Percentiles rank a stretch among this genome's conserved stretches.
Conservation (phyloP, 495 filamentous ascomycete species). For the Apiosordaria backusii region DNA sequence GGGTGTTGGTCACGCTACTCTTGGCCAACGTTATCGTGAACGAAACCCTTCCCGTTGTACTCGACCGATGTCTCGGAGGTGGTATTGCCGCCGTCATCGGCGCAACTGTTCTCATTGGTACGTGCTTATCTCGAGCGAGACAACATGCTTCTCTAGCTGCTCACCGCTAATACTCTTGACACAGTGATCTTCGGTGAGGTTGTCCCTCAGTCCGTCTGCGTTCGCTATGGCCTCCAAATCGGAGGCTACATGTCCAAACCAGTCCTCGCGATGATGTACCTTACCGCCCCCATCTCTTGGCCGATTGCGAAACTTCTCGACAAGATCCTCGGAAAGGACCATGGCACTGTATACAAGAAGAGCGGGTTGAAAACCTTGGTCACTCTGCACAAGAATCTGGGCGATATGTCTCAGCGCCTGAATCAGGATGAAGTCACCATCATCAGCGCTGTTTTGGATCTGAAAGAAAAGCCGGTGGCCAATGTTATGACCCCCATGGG, state of each 20-base stretch:
- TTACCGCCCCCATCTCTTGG: slow-evolving; percentile 82
- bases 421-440: slow-evolving; percentile 98
- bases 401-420: slow-evolving; percentile 79
- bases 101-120: slow-evolving; percentile 91
- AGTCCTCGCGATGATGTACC: slow-evolving; percentile 85
- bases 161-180: slow-evolving; percentile 2
- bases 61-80: slow-evolving; percentile 89
- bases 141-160: background rate
- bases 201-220: slow-evolving; percentile 92
- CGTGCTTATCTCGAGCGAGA: slow-evolving; percentile 18
- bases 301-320: slow-evolving; percentile 89
- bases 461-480: slow-evolving; percentile 93
- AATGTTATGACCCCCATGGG: slow-evolving; percentile 98
- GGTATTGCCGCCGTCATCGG: slow-evolving; percentile 92
- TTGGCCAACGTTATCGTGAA: slow-evolving; percentile 98
- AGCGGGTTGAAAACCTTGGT: slow-evolving; percentile 77
- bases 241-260: slow-evolving; percentile 90
- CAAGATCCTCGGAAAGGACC: slow-evolving; percentile 81
- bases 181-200: slow-evolving; percentile 96
- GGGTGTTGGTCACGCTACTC: slow-evolving; percentile 95
- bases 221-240: slow-evolving; percentile 94
- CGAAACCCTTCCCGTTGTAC: slow-evolving; percentile 90
- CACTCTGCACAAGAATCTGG: slow-evolving; percentile 86
- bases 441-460: slow-evolving; percentile 90
- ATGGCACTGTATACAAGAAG: slow-evolving; percentile 94